Conservation (phyloP, 169 alveolate genomes). For the Plasmodium coatneyi region DNA sequence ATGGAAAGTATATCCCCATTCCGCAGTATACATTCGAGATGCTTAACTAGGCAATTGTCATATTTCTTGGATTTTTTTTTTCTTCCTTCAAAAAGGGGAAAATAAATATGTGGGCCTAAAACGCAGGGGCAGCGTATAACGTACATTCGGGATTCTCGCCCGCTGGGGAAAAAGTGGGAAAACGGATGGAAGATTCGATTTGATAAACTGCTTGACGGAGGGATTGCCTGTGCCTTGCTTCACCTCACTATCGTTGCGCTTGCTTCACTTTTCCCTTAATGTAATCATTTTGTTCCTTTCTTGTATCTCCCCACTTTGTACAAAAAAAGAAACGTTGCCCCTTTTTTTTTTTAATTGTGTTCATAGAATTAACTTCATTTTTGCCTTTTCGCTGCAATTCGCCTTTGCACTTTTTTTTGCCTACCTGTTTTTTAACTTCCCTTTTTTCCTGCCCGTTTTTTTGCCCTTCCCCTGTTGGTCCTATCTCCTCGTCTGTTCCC, state of each 20-base stretch:
- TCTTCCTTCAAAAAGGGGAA: neutral
- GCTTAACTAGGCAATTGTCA: neutral
- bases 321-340: neutral
- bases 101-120: neutral
- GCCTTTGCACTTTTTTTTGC: neutral
- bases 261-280: neutral
- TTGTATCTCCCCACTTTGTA: constrained; percentile 1
- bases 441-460: neutral
- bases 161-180: neutral
- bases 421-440: neutral
- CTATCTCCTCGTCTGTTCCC: neutral
- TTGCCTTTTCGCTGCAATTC: neutral
- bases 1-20: neutral
- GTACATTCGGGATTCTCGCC: neutral
- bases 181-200: neutral
- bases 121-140: neutral
- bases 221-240: neutral
- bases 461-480: neutral
- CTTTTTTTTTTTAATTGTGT: neutral
- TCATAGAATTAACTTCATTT: constrained; percentile 1
- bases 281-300: neutral
- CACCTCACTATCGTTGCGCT: neutral
- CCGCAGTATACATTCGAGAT: neutral
- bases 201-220: neutral
- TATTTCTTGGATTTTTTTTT: neutral